A percentile compares a stretch with the other conserved stretches of the same genome.
Evolutionary conservation across 2,329 filamentous ascomycete genomes (phyloP).

Genomic region (Epichloe uncinata): DNA sequence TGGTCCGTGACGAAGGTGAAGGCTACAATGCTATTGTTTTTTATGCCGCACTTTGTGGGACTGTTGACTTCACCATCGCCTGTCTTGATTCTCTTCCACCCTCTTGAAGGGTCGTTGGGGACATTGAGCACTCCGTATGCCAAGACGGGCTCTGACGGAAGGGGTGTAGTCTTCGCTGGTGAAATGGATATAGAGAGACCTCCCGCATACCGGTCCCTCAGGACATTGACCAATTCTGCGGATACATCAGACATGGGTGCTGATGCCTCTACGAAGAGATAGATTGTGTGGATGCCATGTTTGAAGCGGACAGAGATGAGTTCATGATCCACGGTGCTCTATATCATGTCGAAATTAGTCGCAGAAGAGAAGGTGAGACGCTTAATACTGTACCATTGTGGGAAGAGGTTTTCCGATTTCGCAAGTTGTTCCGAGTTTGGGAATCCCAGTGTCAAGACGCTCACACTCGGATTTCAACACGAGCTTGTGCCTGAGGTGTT

Average conservation of each 20-base stretch:
- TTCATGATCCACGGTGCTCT: slow-evolving; percentile 26
- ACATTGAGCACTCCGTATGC: slow-evolving; percentile 33
- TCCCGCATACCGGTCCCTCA: slow-evolving; percentile 42
- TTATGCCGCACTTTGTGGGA: slow-evolving; percentile 28
- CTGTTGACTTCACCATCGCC: slow-evolving; percentile 23
- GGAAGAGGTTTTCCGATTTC: neutral
- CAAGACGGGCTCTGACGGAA: slow-evolving; percentile 29
- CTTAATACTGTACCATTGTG: neutral
- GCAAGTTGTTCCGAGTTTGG: neutral
- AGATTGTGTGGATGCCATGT: slow-evolving; percentile 56
- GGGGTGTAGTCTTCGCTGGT: slow-evolving; percentile 20
- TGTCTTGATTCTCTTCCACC: slow-evolving; percentile 35
- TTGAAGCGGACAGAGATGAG: slow-evolving; percentile 58
- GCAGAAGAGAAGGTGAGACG: neutral
- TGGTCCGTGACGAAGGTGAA: slow-evolving; percentile 32
- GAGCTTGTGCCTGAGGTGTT: neutral
- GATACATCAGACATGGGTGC: slow-evolving; percentile 45
- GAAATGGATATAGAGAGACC: slow-evolving; percentile 31
- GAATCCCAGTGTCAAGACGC: neutral
- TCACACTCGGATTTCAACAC: no score
- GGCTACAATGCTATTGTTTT: slow-evolving; percentile 34
- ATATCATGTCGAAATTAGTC: neutral
- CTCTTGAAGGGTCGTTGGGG: slow-evolving; percentile 29
- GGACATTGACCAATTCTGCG: slow-evolving; percentile 40
- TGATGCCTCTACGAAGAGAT: slow-evolving; percentile 49